These are phyloP conservation scores for Kwoniella sp. DNA, from an alignment of 768 basidiomycete species.

Conservation along the genomic window DNA sequence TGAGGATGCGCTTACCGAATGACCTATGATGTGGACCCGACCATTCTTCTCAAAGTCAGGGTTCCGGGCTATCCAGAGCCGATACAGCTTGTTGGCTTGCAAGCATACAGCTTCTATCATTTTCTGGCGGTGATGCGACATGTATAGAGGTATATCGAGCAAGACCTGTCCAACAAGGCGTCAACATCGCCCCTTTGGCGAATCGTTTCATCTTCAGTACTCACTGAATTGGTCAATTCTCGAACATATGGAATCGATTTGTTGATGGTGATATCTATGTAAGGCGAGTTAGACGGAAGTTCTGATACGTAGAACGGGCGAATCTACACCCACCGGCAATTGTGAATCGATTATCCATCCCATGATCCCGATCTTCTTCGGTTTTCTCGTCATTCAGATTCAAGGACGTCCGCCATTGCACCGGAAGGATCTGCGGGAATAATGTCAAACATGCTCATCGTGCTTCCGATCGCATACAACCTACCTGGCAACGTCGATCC, in stretches of 20 bases:
- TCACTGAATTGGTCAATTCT: conserved; percentile 59
- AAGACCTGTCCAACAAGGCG: conserved; percentile 30
- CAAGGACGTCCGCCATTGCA: conserved; percentile 59
- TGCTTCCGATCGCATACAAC: background rate
- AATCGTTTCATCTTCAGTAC: background rate
- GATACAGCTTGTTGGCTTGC: conserved; percentile 59
- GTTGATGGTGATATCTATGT: conserved; percentile 58
- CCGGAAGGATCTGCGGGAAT: conserved; percentile 56
- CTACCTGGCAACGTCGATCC: conserved; percentile 56
- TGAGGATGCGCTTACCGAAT: conserved; percentile 49
- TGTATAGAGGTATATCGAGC: conserved; percentile 60
- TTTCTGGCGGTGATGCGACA: conserved; percentile 58
- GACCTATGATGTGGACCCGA: conserved; percentile 59
- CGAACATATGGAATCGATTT: conserved; percentile 59
- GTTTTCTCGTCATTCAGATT: conserved; percentile 55
- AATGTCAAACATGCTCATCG: background rate
- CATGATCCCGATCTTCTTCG: conserved; percentile 56
- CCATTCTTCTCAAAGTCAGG: conserved; percentile 58
- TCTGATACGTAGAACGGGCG: conserved; percentile 11
- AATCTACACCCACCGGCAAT: conserved; percentile 41
- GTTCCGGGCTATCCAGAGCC: conserved; percentile 59
- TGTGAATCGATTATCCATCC: conserved; percentile 59
- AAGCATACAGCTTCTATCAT: conserved; percentile 60
- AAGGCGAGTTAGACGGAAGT: background rate
- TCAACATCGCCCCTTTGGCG: too few relatives aligned